Evolutionary conservation across 2,329 filamentous ascomycete species (phyloP).

Genomic region (Colletotrichum paranaense): DNA sequence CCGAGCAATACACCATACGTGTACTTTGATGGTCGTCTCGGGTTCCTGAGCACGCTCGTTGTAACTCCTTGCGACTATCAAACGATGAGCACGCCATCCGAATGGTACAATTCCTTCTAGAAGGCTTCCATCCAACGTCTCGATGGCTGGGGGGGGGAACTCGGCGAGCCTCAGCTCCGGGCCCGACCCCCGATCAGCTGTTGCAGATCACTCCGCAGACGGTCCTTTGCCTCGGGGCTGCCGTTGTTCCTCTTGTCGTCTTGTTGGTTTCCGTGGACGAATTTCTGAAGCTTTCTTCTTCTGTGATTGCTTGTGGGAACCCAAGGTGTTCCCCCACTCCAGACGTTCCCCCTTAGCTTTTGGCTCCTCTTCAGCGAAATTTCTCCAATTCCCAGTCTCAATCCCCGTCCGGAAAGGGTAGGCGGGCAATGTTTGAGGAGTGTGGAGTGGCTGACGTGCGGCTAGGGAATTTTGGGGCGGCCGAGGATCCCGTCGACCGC

Average conservation of each 20-base stretch:
- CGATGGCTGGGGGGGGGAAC: neutral
- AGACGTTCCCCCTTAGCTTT: neutral
- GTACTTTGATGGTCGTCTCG: slow-evolving; percentile 8
- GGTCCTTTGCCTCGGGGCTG: slow-evolving; percentile 27
- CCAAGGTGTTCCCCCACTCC: neutral
- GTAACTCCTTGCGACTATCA: slow-evolving; percentile 12
- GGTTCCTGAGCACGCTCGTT: neutral
- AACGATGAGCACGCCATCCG: slow-evolving; percentile 18
- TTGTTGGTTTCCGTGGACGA: neutral
- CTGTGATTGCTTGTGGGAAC: slow-evolving; percentile 6
- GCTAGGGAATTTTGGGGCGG: slow-evolving; percentile 4
- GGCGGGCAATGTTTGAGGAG: slow-evolving; percentile 29
- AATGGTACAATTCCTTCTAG: slow-evolving; percentile 24
- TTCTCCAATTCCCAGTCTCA: neutral
- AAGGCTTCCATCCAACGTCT: slow-evolving; percentile 18
- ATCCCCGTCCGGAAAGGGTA: slow-evolving; percentile 8
- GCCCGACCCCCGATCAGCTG: slow-evolving; percentile 21
- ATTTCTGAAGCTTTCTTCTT: slow-evolving; percentile 5
- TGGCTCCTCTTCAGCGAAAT: neutral
- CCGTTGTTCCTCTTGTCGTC: slow-evolving; percentile 4
- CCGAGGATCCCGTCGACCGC: slow-evolving; percentile 2
- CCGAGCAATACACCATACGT: neutral
- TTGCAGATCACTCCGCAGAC: slow-evolving; percentile 33
- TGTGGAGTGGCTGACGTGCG: slow-evolving; percentile 14
- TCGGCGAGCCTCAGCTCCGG: slow-evolving; percentile 25